Evolutionary conservation across 2,329 filamentous ascomycete species (phyloP).

Genomic region (Sporothrix pseudoabietina): DNA sequence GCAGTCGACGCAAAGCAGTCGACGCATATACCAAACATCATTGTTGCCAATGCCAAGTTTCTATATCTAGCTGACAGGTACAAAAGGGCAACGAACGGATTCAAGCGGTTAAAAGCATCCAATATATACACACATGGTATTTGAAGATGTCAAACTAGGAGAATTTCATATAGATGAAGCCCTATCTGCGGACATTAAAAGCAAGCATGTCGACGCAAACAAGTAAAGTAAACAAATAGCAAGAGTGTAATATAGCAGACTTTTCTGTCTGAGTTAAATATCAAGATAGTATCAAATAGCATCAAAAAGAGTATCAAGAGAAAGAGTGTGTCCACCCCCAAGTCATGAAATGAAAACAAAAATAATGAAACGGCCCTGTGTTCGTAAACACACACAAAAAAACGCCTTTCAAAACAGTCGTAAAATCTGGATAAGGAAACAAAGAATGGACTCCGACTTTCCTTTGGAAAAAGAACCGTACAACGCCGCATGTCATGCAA

Average conservation of each 20-base stretch:
- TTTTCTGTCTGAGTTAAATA: not conserved
- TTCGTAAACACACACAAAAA: constrained; percentile 1
- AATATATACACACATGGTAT: constrained; percentile 13
- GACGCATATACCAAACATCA: not conserved
- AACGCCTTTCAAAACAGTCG: constrained; percentile 25
- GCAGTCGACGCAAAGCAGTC: not conserved
- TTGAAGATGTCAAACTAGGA: not conserved
- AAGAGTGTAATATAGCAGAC: not conserved
- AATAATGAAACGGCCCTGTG: not conserved
- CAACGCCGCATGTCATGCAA: constrained; percentile 27
- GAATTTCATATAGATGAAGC: not conserved
- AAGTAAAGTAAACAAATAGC: not conserved
- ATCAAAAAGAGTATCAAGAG: not conserved
- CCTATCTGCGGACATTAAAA: not conserved
- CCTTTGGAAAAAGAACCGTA: constrained; percentile 2
- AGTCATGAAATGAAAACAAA: constrained; percentile 2
- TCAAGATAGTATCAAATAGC: not conserved
- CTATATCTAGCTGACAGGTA: not conserved
- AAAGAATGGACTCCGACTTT: not conserved
- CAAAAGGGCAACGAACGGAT: not conserved
- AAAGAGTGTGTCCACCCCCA: constrained; percentile 24
- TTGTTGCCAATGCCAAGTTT: no score
- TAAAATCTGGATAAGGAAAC: not conserved
- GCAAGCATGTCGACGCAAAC: not conserved
- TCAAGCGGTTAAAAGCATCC: not conserved